Evolutionary conservation across 1,284 basidiomycete genomes (phyloP).

Genomic region (Xanthoconium separans): DNA sequence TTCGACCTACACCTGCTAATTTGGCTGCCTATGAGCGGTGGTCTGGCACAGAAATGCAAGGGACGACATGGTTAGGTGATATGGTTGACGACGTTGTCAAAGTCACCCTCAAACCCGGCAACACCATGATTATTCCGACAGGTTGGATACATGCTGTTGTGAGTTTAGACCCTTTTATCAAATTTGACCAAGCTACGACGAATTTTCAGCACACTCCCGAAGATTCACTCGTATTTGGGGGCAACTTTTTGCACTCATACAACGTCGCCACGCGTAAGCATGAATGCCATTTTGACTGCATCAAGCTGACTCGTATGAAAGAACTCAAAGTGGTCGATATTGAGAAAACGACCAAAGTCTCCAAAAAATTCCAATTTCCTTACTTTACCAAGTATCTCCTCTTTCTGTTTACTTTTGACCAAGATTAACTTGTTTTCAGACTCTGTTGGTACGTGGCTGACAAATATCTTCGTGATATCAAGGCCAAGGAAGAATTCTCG

Average conservation of each 20-base stretch:
- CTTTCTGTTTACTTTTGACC: slow-evolving; percentile 4
- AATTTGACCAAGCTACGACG: not conserved
- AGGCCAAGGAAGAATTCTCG: slow-evolving; percentile 56
- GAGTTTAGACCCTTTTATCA: slow-evolving; percentile 33
- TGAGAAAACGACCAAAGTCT: slow-evolving; percentile 90
- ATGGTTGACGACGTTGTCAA: slow-evolving; percentile 86
- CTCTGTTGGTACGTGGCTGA: slow-evolving; percentile 90
- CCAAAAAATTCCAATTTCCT: slow-evolving; percentile 94
- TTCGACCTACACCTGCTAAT: slow-evolving; percentile 86
- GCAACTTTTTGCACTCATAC: slow-evolving; percentile 93
- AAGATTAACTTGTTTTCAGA: slow-evolving; percentile 39
- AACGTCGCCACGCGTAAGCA: slow-evolving; percentile 72
- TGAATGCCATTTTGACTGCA: not conserved
- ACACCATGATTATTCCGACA: slow-evolving; percentile 95
- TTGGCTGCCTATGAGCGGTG: slow-evolving; percentile 86
- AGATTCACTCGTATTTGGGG: slow-evolving; percentile 94
- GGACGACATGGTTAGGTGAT: slow-evolving; percentile 88
- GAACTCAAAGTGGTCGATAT: slow-evolving; percentile 88
- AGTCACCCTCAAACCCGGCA: slow-evolving; percentile 79
- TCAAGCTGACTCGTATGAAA: slow-evolving; percentile 32
- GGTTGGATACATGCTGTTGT: slow-evolving; percentile 99
- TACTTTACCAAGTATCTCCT: slow-evolving; percentile 68
- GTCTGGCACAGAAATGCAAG: slow-evolving; percentile 90
- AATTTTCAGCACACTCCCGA: slow-evolving; percentile 75
- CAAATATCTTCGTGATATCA: slow-evolving; percentile 72